Percentiles rank a stretch among this genome's conserved stretches.
Evolutionary conservation across 345 rosid species (phyloP).

Genomic region (Lagerstroemia speciosa): DNA sequence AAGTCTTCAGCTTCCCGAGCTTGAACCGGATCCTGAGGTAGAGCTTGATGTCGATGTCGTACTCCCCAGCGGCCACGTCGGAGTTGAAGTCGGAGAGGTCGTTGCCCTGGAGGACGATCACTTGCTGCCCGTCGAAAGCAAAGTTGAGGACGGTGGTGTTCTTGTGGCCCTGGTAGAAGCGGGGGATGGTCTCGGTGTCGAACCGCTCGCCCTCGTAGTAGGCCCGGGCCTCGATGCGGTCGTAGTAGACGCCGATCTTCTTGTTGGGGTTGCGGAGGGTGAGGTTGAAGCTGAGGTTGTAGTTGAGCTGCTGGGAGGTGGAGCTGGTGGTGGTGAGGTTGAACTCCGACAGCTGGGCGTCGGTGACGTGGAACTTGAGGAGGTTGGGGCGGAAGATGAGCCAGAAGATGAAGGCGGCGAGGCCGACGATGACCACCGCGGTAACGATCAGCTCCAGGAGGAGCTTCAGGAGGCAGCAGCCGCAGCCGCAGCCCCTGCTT

Average conservation of each 20-base stretch:
- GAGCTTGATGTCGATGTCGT: slow-evolving; percentile 18
- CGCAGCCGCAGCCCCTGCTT: slow-evolving; percentile 10
- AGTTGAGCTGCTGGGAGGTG: slow-evolving; percentile 17
- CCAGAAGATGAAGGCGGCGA: slow-evolving; percentile 30
- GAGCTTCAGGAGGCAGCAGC: slow-evolving; percentile 20
- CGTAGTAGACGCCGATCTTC: slow-evolving; percentile 32
- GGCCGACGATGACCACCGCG: slow-evolving; percentile 16
- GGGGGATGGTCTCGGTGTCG: background rate
- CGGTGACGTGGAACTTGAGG: slow-evolving; percentile 32
- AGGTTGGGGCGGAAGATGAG: slow-evolving; percentile 33
- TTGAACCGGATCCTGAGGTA: slow-evolving; percentile 24
- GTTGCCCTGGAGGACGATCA: slow-evolving; percentile 8
- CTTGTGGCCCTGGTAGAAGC: slow-evolving; percentile 27
- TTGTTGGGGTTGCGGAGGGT: slow-evolving; percentile 31
- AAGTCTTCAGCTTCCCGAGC: slow-evolving; percentile 18
- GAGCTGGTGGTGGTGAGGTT: slow-evolving; percentile 13
- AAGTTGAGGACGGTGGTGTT: slow-evolving; percentile 12
- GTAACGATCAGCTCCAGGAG: slow-evolving; percentile 14
- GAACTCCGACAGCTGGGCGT: slow-evolving; percentile 28
- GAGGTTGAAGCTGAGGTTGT: slow-evolving; percentile 26
- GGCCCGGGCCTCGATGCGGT: slow-evolving; percentile 21
- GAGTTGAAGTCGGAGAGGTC: slow-evolving; percentile 6
- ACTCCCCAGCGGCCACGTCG: slow-evolving; percentile 14
- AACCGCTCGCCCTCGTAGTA: slow-evolving; percentile 16
- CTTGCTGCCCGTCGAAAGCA: slow-evolving; percentile 10